phyloP scores from a whole-genome alignment of 192 early-diverging fungal species.

The Paraglomus brasilianum region DNA sequence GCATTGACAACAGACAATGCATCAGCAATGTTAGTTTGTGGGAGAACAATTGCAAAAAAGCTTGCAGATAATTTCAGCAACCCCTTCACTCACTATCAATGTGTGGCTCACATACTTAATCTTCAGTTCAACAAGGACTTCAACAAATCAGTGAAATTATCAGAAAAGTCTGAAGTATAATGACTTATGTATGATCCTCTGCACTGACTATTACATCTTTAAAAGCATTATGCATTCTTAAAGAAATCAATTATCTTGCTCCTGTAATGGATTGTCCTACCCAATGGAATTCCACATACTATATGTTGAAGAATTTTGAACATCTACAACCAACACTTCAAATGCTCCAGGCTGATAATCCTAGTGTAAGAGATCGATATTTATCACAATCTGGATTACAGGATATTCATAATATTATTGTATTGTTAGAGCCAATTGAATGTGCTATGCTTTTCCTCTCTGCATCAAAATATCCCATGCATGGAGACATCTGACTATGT shows the following conservation, averaged over 20 bases:
- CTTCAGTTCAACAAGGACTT: slow-evolving; percentile 3
- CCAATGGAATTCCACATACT: neutral
- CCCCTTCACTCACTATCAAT: neutral
- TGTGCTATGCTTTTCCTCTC: slow-evolving; percentile 8
- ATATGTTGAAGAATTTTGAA: slow-evolving; percentile 5
- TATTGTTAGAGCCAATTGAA: neutral
- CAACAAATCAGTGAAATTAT: neutral
- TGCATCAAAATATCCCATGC: slow-evolving; percentile 17
- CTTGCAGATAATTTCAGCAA: neutral
- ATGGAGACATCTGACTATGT: neutral
- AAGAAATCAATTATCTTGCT: neutral
- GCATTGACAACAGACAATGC: slow-evolving; percentile 14
- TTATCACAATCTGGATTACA: neutral
- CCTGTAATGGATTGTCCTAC: neutral
- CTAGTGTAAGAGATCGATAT: neutral
- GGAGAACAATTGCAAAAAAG: neutral
- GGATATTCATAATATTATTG: neutral
- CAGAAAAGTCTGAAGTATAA: slow-evolving; percentile 1
- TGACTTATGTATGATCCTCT: neutral
- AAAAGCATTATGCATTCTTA: neutral
- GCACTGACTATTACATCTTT: neutral
- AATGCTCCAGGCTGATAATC: neutral
- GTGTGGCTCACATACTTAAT: slow-evolving; percentile 7
- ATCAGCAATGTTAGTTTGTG: neutral
- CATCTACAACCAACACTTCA: neutral